These are phyloP conservation scores for Boletus huronensis DNA, from an alignment of 768 basidiomycete genomes.

Conservation along the genomic window DNA sequence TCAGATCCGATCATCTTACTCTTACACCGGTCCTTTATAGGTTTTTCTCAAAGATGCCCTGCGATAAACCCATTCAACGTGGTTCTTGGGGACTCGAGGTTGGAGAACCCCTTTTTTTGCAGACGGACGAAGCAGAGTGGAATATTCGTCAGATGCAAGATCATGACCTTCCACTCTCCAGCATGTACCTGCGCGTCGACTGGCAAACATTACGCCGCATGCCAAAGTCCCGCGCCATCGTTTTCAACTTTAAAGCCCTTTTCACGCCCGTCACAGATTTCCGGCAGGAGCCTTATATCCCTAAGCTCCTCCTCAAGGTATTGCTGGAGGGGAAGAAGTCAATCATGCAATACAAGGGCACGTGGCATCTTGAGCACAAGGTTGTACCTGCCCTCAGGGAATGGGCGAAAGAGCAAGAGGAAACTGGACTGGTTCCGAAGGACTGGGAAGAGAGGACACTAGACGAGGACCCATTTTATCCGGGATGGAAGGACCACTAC, in stretches of 20 bases:
- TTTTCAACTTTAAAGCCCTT: slow-evolving; percentile 53
- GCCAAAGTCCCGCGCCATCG: slow-evolving; percentile 44
- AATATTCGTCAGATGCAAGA: slow-evolving; percentile 31
- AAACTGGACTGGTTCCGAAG: slow-evolving; percentile 41
- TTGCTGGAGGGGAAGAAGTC: slow-evolving; percentile 38
- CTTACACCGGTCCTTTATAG: slow-evolving; percentile 21
- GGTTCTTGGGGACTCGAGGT: slow-evolving; percentile 51
- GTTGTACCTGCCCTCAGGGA: slow-evolving; percentile 42
- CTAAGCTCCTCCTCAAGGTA: slow-evolving; percentile 43
- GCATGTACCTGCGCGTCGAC: slow-evolving; percentile 48
- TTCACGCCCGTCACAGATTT: slow-evolving; percentile 48
- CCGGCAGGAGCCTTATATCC: slow-evolving; percentile 45
- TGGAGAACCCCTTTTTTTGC: slow-evolving; percentile 47
- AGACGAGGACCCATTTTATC: slow-evolving; percentile 50
- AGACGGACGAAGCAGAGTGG: slow-evolving; percentile 39
- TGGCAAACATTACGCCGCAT: slow-evolving; percentile 54
- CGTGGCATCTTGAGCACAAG: slow-evolving; percentile 40
- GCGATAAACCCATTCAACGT: slow-evolving; percentile 49
- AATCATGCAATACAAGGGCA: slow-evolving; percentile 44
- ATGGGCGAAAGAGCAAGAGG: slow-evolving; percentile 50
- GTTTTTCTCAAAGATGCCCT: slow-evolving; percentile 46
- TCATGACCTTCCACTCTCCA: slow-evolving; percentile 36
- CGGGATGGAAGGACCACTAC: slow-evolving; percentile 39
- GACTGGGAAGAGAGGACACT: slow-evolving; percentile 50
- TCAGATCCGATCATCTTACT: background rate